These are phyloP conservation scores for Nosema bombycis DNA, from an alignment of 371 early-diverging fungal species.

Conservation along the genomic window DNA sequence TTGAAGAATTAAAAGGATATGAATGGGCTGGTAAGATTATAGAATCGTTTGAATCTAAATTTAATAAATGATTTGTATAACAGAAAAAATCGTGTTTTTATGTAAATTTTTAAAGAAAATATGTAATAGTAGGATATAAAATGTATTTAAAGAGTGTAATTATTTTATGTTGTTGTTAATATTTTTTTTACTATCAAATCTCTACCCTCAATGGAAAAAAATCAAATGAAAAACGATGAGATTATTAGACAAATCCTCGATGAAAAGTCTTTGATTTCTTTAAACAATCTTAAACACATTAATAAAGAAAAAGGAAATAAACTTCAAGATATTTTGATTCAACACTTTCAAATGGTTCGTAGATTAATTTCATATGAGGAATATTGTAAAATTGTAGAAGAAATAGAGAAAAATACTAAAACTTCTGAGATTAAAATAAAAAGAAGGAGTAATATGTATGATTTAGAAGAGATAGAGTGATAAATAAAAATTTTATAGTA, in stretches of 20 bases:
- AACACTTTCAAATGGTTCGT: slow-evolving; percentile 28
- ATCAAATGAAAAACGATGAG: slow-evolving; percentile 28
- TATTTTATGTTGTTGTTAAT: not conserved
- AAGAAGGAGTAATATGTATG: slow-evolving; percentile 32
- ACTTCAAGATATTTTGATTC: slow-evolving; percentile 26
- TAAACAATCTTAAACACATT: slow-evolving; percentile 34
- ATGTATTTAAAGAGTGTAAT: not conserved
- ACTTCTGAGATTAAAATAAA: slow-evolving; percentile 19
- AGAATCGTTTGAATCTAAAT: slow-evolving; percentile 14
- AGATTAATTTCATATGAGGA: slow-evolving; percentile 25
- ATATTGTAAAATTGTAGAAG: slow-evolving; percentile 33
- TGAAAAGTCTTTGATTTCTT: slow-evolving; percentile 19
- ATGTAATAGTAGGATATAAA: not conserved
- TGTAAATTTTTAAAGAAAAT: not conserved
- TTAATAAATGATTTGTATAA: slow-evolving; percentile 7
- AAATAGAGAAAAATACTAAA: slow-evolving; percentile 21
- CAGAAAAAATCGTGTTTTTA: not conserved
- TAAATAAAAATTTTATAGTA: not conserved
- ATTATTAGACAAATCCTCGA: slow-evolving; percentile 37
- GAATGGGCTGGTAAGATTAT: slow-evolving; percentile 9
- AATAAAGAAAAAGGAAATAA: slow-evolving; percentile 33
- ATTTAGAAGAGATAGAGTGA: slow-evolving; percentile 33
- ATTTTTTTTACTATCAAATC: not conserved
- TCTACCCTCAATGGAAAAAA: not conserved
- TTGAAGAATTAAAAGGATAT: slow-evolving; percentile 31